Base-by-base conservation (phyloP, 2,329 filamentous ascomycete genomes). In the Arthrocladium fulminans region DNA sequence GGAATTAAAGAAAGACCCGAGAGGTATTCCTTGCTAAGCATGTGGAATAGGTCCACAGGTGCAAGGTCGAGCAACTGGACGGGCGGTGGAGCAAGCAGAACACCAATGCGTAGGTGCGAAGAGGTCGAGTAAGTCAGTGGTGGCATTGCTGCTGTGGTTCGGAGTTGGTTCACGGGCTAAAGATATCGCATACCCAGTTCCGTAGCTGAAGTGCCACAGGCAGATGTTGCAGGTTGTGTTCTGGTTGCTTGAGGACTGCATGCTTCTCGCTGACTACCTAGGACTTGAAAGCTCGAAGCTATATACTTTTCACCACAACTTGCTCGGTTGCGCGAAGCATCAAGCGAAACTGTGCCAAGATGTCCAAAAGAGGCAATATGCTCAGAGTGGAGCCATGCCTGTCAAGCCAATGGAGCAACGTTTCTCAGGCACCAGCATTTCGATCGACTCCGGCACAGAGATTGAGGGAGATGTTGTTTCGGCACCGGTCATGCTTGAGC, bases 31-130 rank as follows among this genome's bases (percentile, higher is more conserved):
- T 59, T 59, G 2, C 53, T 59, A 13, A 62, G 49, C 64, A 70
- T 70, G 49, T 58, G 59, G 44, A 70, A 61, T 35, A 67, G 59
- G 49, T 70, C 67, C 8, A 69, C 56, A 15, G 62, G 57, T 10
- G 63, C 58, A 32, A 68, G 51, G 50, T 70, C 67, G 27, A 70
- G 60, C 45, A 69, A 61, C 56, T 70, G 67, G 35, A 67, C 59
- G 1, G 57, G 54, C 4, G 30, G 44, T 8, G 59, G 55, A 24
- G 61, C 55, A 12, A 70, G 51, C 24, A 70, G 63, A 35, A 69
- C 60, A 42, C 66, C 66, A 47, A 65, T 57, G 50, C 54, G 60
- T 45, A 67, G 46, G 3, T 51, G 4, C 8, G 25, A 15, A 8
- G 10, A 19, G 3, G 24, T 15, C 13, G 25, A 9, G 27, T 45